Percentiles rank a stretch among this genome's conserved stretches.
Conservation (phyloP, 2,329 filamentous ascomycete genomes). For the Fusarium torreyae region DNA sequence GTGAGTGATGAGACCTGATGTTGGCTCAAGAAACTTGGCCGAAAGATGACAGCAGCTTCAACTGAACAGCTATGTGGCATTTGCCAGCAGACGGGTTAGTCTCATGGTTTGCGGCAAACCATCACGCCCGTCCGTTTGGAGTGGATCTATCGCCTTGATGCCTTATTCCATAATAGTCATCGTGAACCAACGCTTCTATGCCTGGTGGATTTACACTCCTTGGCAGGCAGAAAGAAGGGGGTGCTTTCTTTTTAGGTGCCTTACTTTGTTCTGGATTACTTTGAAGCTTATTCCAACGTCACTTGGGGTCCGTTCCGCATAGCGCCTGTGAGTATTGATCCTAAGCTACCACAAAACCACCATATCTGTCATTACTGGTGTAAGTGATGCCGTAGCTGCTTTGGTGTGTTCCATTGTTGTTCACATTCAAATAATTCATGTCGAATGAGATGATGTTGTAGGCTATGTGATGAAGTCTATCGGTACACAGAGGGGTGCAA, state of each 20-base stretch:
- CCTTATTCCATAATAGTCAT: not conserved
- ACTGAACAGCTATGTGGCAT: not conserved
- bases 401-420: no score
- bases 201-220: constrained; percentile 8
- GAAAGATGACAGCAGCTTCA: not conserved
- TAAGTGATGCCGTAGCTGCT: not conserved
- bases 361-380: not conserved
- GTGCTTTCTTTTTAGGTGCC: not conserved
- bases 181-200: constrained; percentile 4
- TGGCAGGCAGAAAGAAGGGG: constrained; percentile 13
- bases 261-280: not conserved
- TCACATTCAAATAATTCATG: no score
- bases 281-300: constrained; percentile 46
- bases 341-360: not conserved
- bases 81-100: no score
- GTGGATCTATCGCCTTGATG: constrained; percentile 4
- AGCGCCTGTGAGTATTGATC: not conserved
- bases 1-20: not conserved
- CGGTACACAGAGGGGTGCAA: no score
- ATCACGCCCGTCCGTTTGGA: not conserved
- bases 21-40: not conserved
- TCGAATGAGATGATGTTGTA: no score
- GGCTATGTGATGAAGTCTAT: no score
- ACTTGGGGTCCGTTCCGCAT: not conserved
- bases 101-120: not conserved